Conservation (phyloP, 345 rosid genomes). For the Brassica cretica region DNA sequence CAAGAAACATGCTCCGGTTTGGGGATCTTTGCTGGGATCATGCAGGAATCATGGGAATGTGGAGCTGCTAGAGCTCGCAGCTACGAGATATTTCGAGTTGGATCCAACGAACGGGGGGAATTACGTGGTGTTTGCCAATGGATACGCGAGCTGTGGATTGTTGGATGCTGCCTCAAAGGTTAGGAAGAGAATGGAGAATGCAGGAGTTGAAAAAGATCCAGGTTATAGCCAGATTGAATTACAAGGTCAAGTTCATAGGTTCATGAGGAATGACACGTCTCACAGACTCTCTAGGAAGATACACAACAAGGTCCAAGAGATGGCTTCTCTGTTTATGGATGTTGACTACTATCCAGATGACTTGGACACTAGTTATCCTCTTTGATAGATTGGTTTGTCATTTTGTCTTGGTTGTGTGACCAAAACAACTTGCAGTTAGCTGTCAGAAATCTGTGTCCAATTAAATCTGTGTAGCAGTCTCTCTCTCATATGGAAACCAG, state of each 20-base stretch:
- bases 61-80: conserved; percentile 53
- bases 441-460: background rate
- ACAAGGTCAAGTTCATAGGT: conserved; percentile 53
- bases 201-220: conserved; percentile 58
- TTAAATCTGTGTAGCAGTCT: background rate
- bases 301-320: conserved; percentile 46
- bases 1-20: conserved; percentile 54
- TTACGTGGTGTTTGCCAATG: conserved; percentile 63
- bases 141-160: conserved; percentile 60
- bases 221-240: conserved; percentile 70
- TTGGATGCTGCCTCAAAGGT: conserved; percentile 64
- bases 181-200: conserved; percentile 52
- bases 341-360: conserved; percentile 36
- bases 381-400: conserved; percentile 8
- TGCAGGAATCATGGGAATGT: conserved; percentile 65
- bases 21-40: conserved; percentile 78
- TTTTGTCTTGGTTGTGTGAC: conserved; percentile 38
- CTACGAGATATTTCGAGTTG: conserved; percentile 54
- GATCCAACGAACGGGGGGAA: conserved; percentile 68
- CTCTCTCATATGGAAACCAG: background rate
- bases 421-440: background rate
- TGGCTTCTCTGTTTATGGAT: conserved; percentile 52
- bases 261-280: conserved; percentile 55
- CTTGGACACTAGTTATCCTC: conserved; percentile 7
- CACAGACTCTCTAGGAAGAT: conserved; percentile 51